phyloP scores from a whole-genome alignment of 257 asterid genomes.

The Fraxinus americana region DNA sequence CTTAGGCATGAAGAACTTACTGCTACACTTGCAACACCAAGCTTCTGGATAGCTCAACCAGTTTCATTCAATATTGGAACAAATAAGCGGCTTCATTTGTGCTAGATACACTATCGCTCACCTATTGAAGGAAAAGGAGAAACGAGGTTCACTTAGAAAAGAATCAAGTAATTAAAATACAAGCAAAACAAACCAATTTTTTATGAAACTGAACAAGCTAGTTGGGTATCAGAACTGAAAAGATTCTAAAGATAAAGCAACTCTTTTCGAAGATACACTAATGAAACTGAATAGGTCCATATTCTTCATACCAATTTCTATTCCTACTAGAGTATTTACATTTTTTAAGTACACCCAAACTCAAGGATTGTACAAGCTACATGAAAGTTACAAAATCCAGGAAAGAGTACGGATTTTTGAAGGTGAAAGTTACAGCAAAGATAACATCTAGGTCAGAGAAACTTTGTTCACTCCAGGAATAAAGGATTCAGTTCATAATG shows the following conservation, averaged over 20 bases:
- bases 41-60: slow-evolving; percentile 46
- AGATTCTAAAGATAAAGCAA: background rate
- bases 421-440: background rate
- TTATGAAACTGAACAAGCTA: no score
- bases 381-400: background rate
- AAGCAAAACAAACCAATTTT: slow-evolving; percentile 5
- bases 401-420: background rate
- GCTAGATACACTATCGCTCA: slow-evolving; percentile 92
- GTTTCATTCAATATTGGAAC: slow-evolving; percentile 76
- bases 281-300: background rate
- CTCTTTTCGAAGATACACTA: background rate
- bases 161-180: background rate
- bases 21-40: no score
- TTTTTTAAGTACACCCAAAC: background rate
- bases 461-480: no score
- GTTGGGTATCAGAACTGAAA: background rate
- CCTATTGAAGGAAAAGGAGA: slow-evolving; percentile 36
- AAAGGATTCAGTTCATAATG: no score
- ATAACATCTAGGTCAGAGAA: background rate
- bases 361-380: background rate
- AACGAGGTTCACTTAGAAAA: background rate
- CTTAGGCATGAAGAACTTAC: no score
- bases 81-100: slow-evolving; percentile 87
- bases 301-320: background rate
- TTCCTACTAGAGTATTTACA: background rate